Evolutionary conservation across 257 asterid species (phyloP), one percentile per base, ranked within the genome.

Genomic region (Forsythia viridissima): DNA sequence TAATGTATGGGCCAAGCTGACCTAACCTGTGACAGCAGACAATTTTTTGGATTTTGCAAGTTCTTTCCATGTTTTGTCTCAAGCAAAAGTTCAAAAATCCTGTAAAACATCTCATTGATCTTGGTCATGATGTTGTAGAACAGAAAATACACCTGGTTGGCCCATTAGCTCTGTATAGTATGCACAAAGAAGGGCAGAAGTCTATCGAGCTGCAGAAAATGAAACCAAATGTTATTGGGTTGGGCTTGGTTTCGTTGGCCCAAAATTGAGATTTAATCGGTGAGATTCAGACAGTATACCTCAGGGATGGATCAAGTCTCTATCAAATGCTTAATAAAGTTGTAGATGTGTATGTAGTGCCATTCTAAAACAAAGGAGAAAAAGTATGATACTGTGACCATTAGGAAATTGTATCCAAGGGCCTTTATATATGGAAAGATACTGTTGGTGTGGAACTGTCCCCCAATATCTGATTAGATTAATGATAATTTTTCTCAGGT

Each of bases 401-500:
- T 43, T 43, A 43, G 8, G 51, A 43, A 43, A 43, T 43, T 43
- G 9, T 43, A 43, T 43, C 51, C 51, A 10, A 43, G 15, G 51
- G 46, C 63, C 10, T 36, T 1, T 30, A 30, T 30, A 1, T 30
- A 30, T 30, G 34, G 34, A 30, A 30, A 30, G 34, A 30, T 30
- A 30, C 55, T 61, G 24, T 30, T 55, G 4, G 68, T 36, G 24
- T 73, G 57, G 18, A 20, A 43, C 52, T 74, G 44, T 38, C 9
- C 15, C 68, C 8, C 70, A 55, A 37, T 41, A 55, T 75, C 76
- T 74, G 68, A 77, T 72, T 65, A 78, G 48, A 46, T 24, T 63
- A 12, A 38, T 81, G 44, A 16, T 36, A n/a, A 59, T 59, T 21
- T 59, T 59, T 59, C 52, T 52, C 85, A 94, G 98, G 80, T 94